A percentile compares a stretch with the other conserved stretches of the same genome.
phyloP scores from a whole-genome alignment of 306 rosid genomes.

The Quercus bicolor region DNA sequence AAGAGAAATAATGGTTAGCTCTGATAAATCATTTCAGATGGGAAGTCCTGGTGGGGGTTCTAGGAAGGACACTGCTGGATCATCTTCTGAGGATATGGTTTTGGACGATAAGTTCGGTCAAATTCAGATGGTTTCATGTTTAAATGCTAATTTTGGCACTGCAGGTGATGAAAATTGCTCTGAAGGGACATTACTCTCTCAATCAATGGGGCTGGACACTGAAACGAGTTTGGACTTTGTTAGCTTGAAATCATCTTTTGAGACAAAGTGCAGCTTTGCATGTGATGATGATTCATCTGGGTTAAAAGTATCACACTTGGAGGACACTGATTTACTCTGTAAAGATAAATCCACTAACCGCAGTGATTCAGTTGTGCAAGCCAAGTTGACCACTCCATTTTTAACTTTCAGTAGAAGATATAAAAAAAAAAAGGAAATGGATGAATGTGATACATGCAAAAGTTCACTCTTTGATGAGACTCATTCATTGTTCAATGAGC shows the following conservation, averaged over 20 bases:
- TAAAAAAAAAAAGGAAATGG: slow-evolving; percentile 40
- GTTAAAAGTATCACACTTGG: slow-evolving; percentile 30
- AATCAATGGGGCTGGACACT: slow-evolving; percentile 17
- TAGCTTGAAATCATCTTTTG: slow-evolving; percentile 18
- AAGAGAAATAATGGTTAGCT: slow-evolving; percentile 4
- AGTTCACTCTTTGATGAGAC: slow-evolving; percentile 20
- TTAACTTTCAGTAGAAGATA: slow-evolving; percentile 48
- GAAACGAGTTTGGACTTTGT: slow-evolving; percentile 19
- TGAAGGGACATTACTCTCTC: slow-evolving; percentile 22
- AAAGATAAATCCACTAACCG: slow-evolving; percentile 24
- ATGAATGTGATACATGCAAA: slow-evolving; percentile 23
- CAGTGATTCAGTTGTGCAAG: slow-evolving; percentile 6
- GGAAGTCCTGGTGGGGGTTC: slow-evolving; percentile 26
- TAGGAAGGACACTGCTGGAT: slow-evolving; percentile 18
- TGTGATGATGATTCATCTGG: slow-evolving; percentile 15
- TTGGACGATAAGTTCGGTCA: slow-evolving; percentile 18
- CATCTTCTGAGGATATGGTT: slow-evolving; percentile 20
- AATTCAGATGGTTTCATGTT: slow-evolving; percentile 9
- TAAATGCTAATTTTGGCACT: slow-evolving; percentile 17
- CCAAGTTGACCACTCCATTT: slow-evolving; percentile 30
- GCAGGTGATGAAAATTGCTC: slow-evolving; percentile 3
- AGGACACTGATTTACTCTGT: slow-evolving; percentile 22
- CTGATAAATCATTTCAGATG: slow-evolving; percentile 6
- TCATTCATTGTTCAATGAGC: slow-evolving; percentile 30
- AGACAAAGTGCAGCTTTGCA: slow-evolving; percentile 22